Evolutionary conservation across 2,329 filamentous ascomycete species (phyloP).

Genomic region (Colletotrichum lini): DNA sequence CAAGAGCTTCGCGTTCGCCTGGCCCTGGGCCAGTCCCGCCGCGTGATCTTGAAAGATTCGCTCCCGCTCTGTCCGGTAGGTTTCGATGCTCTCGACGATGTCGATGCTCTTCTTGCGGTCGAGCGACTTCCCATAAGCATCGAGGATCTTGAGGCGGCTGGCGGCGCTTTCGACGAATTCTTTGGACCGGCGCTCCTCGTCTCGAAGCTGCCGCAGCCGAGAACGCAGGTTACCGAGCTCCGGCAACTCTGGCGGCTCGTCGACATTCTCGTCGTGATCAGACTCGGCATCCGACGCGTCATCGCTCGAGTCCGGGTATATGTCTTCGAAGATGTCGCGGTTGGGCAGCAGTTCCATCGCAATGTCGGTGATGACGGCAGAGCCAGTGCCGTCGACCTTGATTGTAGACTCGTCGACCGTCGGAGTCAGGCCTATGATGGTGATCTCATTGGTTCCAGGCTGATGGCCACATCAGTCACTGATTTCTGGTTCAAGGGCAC

Average conservation of each 20-base stretch:
- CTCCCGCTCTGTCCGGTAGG: constrained; percentile 60
- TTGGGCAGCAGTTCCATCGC: constrained; percentile 71
- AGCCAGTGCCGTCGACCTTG: constrained; percentile 71
- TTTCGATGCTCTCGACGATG: constrained; percentile 56
- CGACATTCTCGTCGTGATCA: constrained; percentile 42
- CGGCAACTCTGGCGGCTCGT: constrained; percentile 40
- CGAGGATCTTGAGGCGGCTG: constrained; percentile 58
- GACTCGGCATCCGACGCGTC: constrained; percentile 50
- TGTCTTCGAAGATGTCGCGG: constrained; percentile 66
- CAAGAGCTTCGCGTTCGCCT: constrained; percentile 50
- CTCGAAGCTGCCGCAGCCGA: constrained; percentile 50
- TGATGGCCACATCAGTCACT: constrained; percentile 64
- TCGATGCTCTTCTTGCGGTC: constrained; percentile 51
- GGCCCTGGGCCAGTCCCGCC: constrained; percentile 49
- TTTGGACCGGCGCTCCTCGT: constrained; percentile 48
- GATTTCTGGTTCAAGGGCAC: constrained; percentile 62
- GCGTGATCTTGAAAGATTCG: constrained; percentile 59
- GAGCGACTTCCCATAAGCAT: constrained; percentile 56
- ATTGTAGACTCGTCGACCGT: constrained; percentile 71
- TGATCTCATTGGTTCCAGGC: constrained; percentile 71
- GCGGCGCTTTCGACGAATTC: constrained; percentile 53
- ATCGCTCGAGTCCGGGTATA: constrained; percentile 64
- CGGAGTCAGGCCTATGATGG: constrained; percentile 69
- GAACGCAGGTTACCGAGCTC: constrained; percentile 49
- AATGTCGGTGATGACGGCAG: constrained; percentile 74